Base-by-base conservation (phyloP, 257 asterid species). In the Solanum dulcamara region DNA sequence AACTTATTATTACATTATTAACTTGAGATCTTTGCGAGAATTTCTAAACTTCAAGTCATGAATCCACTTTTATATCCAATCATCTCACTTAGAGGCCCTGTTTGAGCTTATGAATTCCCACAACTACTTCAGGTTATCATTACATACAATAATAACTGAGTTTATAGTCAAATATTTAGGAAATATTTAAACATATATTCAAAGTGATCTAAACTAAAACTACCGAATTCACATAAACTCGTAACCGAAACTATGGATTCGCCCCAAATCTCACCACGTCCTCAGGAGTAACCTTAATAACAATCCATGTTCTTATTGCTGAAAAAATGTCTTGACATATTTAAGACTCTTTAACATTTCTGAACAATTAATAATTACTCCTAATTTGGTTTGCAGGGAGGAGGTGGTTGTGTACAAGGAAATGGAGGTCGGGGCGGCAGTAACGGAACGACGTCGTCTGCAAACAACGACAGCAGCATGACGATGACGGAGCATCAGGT, bases 401-500 rank as follows among this genome's bases (percentile, higher is more conserved):
- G 83, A 44, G 83, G 64, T 77, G 89, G 86, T 12, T 28, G 87
- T 72, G 86, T 50, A 72, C 91, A 89, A 92, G 92, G 87, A 38
- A 88, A 81, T 14, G 90, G 86, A 15, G 80, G 90, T 81, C 26
- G 62, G 4, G 89, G 82, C 85, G 88, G 81, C 88, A 85, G 90
- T 71, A 91, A 92, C 86, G 94, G 93, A 62, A 88, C 94, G 40
- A 77, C 42, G 84, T 92, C 92, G 84, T 90, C 94, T 20, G 88
- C 96, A 6, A 77, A 77, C 74, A 93, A 92, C 88, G 88, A 90
- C 48, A 94, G 92, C 35, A 92, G 90, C 86, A 88, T 91, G 94
- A 94, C 92, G 50, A 93, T 92, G 84, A 90, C 98, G 86, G 99
- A 96, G 91, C 93, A 96, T 80, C 98, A 96, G 87, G 98, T 96